Evolutionary conservation across 140 eudicot species (phyloP), one percentile per base, ranked within the genome.

Genomic region (Senecio squalidus): DNA sequence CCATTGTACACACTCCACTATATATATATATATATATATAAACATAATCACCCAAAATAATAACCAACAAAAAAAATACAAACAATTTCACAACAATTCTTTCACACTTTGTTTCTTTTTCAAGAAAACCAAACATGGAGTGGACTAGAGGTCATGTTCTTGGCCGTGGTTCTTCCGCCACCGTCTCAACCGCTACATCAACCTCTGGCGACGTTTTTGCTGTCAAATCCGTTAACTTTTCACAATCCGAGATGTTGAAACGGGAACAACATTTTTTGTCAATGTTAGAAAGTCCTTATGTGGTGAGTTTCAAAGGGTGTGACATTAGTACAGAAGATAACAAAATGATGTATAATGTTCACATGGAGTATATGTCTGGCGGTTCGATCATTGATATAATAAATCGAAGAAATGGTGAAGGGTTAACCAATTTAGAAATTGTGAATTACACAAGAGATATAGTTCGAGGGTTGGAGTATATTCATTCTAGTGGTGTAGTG

Each of bases 161-260:
- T 54, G 96, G 94, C 78, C 85, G 72, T 43, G 96, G 96, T 34
- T 74, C 91, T 65, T 50, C 94, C 55, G 96, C 88, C 61, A 67
- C 81, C 55, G 94, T 88, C 56, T 78, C 88, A n/a, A 11, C 65
- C 38, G 91, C 94, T 44, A 62, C 80, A 16, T 64, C 77, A 30
- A 47, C 28, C 18, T 67, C 82, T 36, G 85, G 84, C 2, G 79
- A 84, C 1, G 0, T 69, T 14, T 79, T 88, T 6, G 94, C 96
- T 0, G 94, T 88, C 27, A 88, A 88, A 58, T 81, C 90, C 0
- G 40, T 26, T 4, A 85, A 76, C 65, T 67, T 78, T 5, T 60
- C 81, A 0, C 70, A 46, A 23, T 66, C 90, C 1, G 72, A 74
- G 47, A 64, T 59, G 48, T 66, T 88, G 26, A 76, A 67, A 58